These are phyloP conservation scores for Monilinia vaccinii-corymbosi DNA, from an alignment of 2,329 filamentous ascomycete genomes.

Conservation along the genomic window DNA sequence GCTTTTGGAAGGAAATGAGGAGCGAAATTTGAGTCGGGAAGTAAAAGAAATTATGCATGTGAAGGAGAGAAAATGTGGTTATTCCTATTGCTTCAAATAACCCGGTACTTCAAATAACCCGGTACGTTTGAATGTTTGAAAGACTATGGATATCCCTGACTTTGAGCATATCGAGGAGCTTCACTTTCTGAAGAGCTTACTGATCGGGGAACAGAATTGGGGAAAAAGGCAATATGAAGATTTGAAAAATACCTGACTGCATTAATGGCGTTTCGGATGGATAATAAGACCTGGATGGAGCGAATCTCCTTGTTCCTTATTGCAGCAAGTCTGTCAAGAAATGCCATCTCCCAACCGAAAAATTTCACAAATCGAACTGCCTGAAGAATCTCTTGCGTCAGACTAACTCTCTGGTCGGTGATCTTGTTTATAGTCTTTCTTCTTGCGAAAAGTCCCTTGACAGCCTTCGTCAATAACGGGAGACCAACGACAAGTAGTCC, in stretches of 20 bases:
- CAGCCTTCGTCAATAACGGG: constrained; percentile 67
- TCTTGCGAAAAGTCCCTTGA: constrained; percentile 66
- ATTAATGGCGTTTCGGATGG: constrained; percentile 58
- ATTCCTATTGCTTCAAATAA: too few relatives aligned
- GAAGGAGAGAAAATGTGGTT: neutral
- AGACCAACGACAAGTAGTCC: constrained; percentile 70
- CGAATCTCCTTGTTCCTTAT: constrained; percentile 70
- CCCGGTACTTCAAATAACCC: too few relatives aligned
- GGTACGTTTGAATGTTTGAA: too few relatives aligned
- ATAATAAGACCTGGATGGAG: constrained; percentile 74
- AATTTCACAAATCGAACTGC: constrained; percentile 93
- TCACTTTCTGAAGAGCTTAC: neutral
- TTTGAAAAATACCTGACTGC: neutral
- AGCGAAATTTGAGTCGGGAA: neutral
- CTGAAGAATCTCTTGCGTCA: constrained; percentile 87
- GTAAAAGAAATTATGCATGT: neutral
- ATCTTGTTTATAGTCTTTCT: constrained; percentile 82
- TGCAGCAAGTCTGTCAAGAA: constrained; percentile 64
- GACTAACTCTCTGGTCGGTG: constrained; percentile 81
- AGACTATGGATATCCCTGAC: too few relatives aligned
- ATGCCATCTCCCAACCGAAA: constrained; percentile 90
- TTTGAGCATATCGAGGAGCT: neutral
- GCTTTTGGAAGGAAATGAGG: neutral
- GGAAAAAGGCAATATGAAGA: neutral
- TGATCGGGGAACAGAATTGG: neutral